Evolutionary conservation across 2,329 filamentous ascomycete genomes (phyloP), one percentile per base, ranked within the genome.

Genomic region (Penicillium fuscoglaucum): DNA sequence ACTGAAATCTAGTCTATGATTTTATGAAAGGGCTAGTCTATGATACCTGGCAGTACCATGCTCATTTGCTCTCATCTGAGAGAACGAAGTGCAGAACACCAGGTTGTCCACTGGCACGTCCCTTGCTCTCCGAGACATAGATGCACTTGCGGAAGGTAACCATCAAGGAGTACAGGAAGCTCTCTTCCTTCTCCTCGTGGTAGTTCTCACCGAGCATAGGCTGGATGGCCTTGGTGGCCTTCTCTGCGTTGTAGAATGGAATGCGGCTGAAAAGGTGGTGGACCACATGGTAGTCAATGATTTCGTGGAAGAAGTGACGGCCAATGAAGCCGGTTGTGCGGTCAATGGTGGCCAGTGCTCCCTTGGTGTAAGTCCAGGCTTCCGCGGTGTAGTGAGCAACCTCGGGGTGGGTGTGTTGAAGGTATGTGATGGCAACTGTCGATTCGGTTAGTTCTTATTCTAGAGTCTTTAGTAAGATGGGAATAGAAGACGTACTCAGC

Each of bases 341-440:
- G 72, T 89, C 86, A 29, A 89, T 79, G 4, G 86, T 88, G 37
- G 84, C 82, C 15, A 84, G 76, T 2, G 86, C 85, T 28, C 86
- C 86, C 65, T 84, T 83, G 60, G 84, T 80, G 65, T 83, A 88
- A 24, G 82, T 85, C 86, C 86, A 88, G 55, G 78, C 77, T 19
- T 82, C 79, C 44, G 80, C 80, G 28, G 83, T 80, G 70, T 85
- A 88, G 72, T 88, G 83, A 19, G 82, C 82, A 49, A 87, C 77
- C 3, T 74, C 70, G 2, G 72, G 76, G 70, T 89, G 84, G 55
- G 86, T 88, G 80, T 90, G 88, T 75, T 90, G 88, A 21, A 90
- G 85, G 75, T 89, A 90, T 48, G 88, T 90, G 70, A 90, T 90
- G 62, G 87, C 87, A 21, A 90, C 87, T 86, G 35, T 58, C 29